Conservation (phyloP, 176 grass and related monocot genomes). For the Tuctoria greenei region DNA sequence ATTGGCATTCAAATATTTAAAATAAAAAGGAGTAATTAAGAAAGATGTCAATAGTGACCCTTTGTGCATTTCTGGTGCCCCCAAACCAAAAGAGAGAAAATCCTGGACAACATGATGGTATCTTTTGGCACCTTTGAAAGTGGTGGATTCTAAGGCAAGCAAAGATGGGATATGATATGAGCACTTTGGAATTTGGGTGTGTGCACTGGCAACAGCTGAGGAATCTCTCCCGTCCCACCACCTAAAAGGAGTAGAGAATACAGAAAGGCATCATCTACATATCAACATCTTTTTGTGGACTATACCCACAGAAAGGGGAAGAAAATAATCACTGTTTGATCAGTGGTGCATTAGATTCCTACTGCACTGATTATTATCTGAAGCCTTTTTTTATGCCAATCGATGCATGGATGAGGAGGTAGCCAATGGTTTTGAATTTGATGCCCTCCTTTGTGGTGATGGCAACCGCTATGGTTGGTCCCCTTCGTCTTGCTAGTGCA, state of each 20-base stretch:
- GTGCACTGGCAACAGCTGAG: conserved; percentile 36
- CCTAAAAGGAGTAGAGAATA: conserved; percentile 11
- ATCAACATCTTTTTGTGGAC: background rate
- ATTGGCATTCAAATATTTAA: too few relatives aligned
- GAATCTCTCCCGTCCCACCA: conserved; percentile 40
- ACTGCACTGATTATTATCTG: conserved; percentile 11
- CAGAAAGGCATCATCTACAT: background rate
- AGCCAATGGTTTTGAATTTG: conserved; percentile 30
- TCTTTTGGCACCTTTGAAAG: conserved; percentile 35
- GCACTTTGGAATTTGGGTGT: conserved; percentile 37
- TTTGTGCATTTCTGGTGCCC: background rate
- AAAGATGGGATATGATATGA: conserved; percentile 28
- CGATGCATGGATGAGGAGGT: conserved; percentile 14
- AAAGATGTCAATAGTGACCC: background rate
- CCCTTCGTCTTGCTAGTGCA: conserved; percentile 29
- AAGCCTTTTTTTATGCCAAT: conserved; percentile 28
- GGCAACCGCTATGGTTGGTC: conserved; percentile 33
- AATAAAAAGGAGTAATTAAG: too few relatives aligned
- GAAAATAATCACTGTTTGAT: conserved; percentile 7
- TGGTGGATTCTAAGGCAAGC: conserved; percentile 60
- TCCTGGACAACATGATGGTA: conserved; percentile 36
- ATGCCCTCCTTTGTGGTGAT: conserved; percentile 47
- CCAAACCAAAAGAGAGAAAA: conserved; percentile 14
- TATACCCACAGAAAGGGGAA: conserved; percentile 23
- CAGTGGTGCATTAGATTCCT: conserved; percentile 49